Evolutionary conservation across 2,329 filamentous ascomycete species (phyloP).

Genomic region (Hypoxylon sp.): DNA sequence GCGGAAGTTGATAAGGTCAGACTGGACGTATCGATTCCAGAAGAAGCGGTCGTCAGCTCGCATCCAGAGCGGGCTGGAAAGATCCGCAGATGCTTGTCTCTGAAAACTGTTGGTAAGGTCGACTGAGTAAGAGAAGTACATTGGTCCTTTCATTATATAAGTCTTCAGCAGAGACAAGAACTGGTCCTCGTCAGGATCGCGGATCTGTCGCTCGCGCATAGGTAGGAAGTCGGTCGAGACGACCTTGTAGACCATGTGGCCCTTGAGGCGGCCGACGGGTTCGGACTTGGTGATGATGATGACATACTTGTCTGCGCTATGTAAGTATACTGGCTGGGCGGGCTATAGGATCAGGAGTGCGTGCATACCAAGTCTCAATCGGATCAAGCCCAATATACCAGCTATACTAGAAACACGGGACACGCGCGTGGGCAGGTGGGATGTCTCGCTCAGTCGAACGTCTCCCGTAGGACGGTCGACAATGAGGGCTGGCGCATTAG

Average conservation of each 20-base stretch:
- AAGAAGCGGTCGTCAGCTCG: constrained; percentile 97
- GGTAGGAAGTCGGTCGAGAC: constrained; percentile 92
- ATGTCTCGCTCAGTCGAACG: constrained; percentile 85
- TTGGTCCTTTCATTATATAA: constrained; percentile 85
- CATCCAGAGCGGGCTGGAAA: constrained; percentile 85
- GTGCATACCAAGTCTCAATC: constrained; percentile 85
- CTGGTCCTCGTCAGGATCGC: constrained; percentile 93
- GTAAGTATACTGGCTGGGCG: constrained; percentile 22
- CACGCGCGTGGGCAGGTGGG: constrained; percentile 80
- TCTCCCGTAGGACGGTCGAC: constrained; percentile 95
- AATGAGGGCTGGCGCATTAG: constrained; percentile 87
- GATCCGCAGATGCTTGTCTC: constrained; percentile 84
- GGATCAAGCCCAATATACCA: constrained; percentile 94
- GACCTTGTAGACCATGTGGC: constrained; percentile 96
- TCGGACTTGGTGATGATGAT: constrained; percentile 96
- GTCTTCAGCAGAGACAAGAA: constrained; percentile 87
- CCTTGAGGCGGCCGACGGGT: constrained; percentile 90
- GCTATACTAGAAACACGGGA: constrained; percentile 89
- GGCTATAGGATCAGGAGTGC: constrained; percentile 42
- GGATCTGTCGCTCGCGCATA: constrained; percentile 90
- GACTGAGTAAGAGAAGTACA: constrained; percentile 98
- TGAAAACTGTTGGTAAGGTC: constrained; percentile 98
- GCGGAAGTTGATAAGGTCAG: constrained; percentile 92
- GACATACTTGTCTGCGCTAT: constrained; percentile 85
- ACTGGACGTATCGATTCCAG: constrained; percentile 95